phyloP scores from a whole-genome alignment of 2,329 filamentous ascomycete species.

The Periconia sp. region DNA sequence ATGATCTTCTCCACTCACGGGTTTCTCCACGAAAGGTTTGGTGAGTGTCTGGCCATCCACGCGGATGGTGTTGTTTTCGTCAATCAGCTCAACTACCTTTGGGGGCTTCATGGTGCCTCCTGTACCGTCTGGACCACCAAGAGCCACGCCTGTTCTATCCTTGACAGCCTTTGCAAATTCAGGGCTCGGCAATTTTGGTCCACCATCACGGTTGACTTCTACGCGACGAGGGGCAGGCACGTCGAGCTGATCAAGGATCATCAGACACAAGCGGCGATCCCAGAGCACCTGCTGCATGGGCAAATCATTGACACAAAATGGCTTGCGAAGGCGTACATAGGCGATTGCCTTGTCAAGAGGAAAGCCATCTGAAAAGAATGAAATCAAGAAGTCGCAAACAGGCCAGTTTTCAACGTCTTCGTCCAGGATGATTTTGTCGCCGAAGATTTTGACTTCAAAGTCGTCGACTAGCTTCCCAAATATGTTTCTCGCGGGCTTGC shows the following conservation, averaged over 20 bases:
- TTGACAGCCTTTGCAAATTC: constrained; percentile 81
- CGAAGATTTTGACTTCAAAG: constrained; percentile 97
- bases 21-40: constrained; percentile 98
- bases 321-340: constrained; percentile 89
- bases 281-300: constrained; percentile 97
- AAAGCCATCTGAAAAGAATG: constrained; percentile 97
- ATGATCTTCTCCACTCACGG: constrained; percentile 96
- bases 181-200: constrained; percentile 73
- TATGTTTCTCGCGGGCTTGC: constrained; percentile 96
- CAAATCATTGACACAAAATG: constrained; percentile 96
- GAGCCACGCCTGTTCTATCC: constrained; percentile 73
- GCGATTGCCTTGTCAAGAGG: constrained; percentile 95
- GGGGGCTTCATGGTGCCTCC: constrained; percentile 60
- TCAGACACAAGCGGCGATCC: constrained; percentile 89
- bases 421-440: constrained; percentile 97
- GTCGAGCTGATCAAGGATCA: constrained; percentile 82
- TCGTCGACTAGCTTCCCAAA: constrained; percentile 89
- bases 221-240: constrained; percentile 87
- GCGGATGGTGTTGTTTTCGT: constrained; percentile 82
- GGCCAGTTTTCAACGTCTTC: constrained; percentile 97
- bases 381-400: constrained; percentile 93
- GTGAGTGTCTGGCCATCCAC: constrained; percentile 81
- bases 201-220: constrained; percentile 91
- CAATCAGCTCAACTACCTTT: constrained; percentile 77
- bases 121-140: constrained; percentile 70